A percentile compares a stretch with the other conserved stretches of the same genome.
Evolutionary conservation across 257 asterid genomes (phyloP).

Genomic region (Lantana camara): DNA sequence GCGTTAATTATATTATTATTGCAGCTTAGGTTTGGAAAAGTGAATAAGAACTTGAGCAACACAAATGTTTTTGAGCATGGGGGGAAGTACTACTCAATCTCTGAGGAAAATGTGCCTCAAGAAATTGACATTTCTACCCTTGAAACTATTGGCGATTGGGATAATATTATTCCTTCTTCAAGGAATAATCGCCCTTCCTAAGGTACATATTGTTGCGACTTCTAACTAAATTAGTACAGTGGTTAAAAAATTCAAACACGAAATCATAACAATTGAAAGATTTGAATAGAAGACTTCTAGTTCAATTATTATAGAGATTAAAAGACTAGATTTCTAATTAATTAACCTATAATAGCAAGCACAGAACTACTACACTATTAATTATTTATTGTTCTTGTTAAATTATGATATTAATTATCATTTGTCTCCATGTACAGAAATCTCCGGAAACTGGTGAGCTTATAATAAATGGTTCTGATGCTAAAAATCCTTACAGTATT

Average conservation of each 20-base stretch:
- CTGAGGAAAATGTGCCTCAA: slow-evolving; percentile 48
- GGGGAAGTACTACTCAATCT: slow-evolving; percentile 43
- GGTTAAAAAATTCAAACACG: too few relatives aligned
- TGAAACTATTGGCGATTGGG: slow-evolving; percentile 45
- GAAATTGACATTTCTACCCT: slow-evolving; percentile 41
- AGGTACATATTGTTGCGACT: too few relatives aligned
- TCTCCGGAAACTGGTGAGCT: slow-evolving; percentile 22
- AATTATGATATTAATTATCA: too few relatives aligned
- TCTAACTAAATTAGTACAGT: too few relatives aligned
- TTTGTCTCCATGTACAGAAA: slow-evolving; percentile 10
- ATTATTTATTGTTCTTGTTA: too few relatives aligned
- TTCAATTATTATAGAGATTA: too few relatives aligned
- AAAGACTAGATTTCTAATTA: too few relatives aligned
- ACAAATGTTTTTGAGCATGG: slow-evolving; percentile 49
- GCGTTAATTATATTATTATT: too few relatives aligned
- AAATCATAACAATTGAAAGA: too few relatives aligned
- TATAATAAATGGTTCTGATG: slow-evolving; percentile 2
- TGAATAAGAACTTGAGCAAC: slow-evolving; percentile 43
- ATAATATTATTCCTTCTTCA: slow-evolving; percentile 23
- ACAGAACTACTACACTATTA: too few relatives aligned
- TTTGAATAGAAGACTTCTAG: too few relatives aligned
- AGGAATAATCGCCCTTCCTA: slow-evolving; percentile 52
- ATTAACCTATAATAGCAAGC: too few relatives aligned
- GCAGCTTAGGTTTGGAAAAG: slow-evolving; percentile 52
- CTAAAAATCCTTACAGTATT: slow-evolving; percentile 10